phyloP scores from a whole-genome alignment of 768 basidiomycete genomes.

The Hysterangium stoloniferum region DNA sequence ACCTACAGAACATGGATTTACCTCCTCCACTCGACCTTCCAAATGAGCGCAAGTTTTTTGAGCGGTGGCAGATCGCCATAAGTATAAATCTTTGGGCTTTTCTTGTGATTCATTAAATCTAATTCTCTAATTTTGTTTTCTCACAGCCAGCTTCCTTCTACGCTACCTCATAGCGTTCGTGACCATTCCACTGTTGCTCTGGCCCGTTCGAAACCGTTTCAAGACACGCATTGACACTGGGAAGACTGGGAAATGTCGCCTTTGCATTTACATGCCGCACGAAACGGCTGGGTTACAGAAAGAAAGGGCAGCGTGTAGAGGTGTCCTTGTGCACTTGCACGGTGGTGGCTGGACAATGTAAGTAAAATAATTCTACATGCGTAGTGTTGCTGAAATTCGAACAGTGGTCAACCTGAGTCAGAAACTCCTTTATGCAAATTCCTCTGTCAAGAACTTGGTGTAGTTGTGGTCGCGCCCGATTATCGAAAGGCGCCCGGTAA shows the following conservation, averaged over 20 bases:
- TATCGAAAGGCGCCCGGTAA: conserved; percentile 14
- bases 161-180: conserved; percentile 2
- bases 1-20: too few relatives aligned
- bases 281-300: background rate
- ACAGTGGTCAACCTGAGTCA: conserved; percentile 14
- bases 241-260: conserved; percentile 6
- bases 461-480: conserved; percentile 14
- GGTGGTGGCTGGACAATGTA: conserved; percentile 17
- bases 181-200: background rate
- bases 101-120: background rate
- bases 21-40: conserved; percentile 1
- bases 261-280: conserved; percentile 11
- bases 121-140: background rate
- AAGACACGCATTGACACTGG: conserved; percentile 11
- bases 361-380: conserved; percentile 4
- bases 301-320: background rate
- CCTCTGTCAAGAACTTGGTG: conserved; percentile 10
- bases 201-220: background rate
- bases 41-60: background rate
- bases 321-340: conserved; percentile 12
- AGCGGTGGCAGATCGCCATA: background rate
- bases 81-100: too few relatives aligned
- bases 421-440: conserved; percentile 13
- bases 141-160: conserved; percentile 3
- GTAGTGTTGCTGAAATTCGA: background rate